phyloP scores from a whole-genome alignment of 1,139 yeast species.

The Suhomyces coccinellae region DNA sequence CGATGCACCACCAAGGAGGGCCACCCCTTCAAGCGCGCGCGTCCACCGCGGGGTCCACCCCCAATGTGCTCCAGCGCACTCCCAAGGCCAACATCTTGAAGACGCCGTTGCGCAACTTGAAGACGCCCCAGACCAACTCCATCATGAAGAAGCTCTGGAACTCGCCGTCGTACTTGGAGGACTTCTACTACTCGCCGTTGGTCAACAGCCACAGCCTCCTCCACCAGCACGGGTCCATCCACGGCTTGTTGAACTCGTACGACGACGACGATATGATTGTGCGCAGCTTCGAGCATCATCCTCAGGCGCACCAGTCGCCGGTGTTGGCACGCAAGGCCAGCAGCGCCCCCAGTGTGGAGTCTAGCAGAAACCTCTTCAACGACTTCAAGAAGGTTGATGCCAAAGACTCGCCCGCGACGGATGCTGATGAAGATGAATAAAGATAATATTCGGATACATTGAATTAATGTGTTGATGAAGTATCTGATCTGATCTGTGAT shows the following conservation, averaged over 20 bases:
- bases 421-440: too few species aligned
- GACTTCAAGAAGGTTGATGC: conserved; percentile 22
- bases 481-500: too few species aligned
- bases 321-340: conserved; percentile 11
- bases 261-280: conserved; percentile 61
- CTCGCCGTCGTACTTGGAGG: conserved; percentile 67
- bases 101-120: conserved; percentile 43
- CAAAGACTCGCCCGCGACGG: conserved; percentile 6
- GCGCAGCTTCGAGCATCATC: conserved; percentile 41
- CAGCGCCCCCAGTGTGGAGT: conserved; percentile 10
- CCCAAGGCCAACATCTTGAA: conserved; percentile 34
- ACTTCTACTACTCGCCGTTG: conserved; percentile 63
- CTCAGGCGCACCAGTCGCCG: conserved; percentile 20
- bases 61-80: conserved; percentile 19
- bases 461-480: too few species aligned
- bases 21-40: conserved; percentile 13
- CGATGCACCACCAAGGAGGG: conserved; percentile 13
- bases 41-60: conserved; percentile 7
- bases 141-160: conserved; percentile 55
- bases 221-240: conserved; percentile 6
- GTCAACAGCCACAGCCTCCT: conserved; percentile 28
- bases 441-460: too few species aligned
- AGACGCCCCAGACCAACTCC: conserved; percentile 46
- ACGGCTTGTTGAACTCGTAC: conserved; percentile 33
- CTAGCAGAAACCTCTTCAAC: conserved; percentile 22